Evolutionary conservation across 2,329 filamentous ascomycete species (phyloP).

Genomic region (Fusarium sp.): DNA sequence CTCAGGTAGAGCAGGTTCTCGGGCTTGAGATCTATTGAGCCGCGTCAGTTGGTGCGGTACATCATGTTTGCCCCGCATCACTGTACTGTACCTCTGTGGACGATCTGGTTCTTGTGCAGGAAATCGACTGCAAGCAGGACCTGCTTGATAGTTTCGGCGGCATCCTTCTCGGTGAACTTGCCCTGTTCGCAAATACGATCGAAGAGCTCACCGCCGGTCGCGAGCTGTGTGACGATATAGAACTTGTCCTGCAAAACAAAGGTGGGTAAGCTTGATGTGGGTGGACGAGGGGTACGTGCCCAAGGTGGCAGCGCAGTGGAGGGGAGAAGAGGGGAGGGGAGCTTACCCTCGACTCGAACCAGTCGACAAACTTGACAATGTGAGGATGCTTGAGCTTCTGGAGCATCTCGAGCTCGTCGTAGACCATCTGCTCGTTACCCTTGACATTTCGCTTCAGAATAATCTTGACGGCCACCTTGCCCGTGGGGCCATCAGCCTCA

Average conservation of each 20-base stretch:
- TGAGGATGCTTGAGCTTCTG: conserved; percentile 92
- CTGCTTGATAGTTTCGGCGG: conserved; percentile 93
- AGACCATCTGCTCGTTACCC: conserved; percentile 98
- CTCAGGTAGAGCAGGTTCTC: conserved; percentile 97
- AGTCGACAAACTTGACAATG: conserved; percentile 97
- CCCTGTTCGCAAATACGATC: conserved; percentile 98
- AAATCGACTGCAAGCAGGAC: conserved; percentile 94
- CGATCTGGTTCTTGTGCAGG: conserved; percentile 92
- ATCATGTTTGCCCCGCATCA: background rate
- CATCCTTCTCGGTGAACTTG: conserved; percentile 98
- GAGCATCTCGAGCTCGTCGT: conserved; percentile 95
- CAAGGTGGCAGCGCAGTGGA: conserved; percentile 1
- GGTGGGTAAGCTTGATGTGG: conserved; percentile 21
- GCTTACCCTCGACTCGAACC: conserved; percentile 96
- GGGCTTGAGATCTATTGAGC: conserved; percentile 85
- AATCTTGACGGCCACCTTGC: conserved; percentile 96
- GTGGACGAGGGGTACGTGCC: conserved; percentile 4
- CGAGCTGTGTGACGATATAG: conserved; percentile 97
- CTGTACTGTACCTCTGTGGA: conserved; percentile 81
- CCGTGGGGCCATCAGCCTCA: conserved; percentile 86
- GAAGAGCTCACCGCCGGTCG: conserved; percentile 95
- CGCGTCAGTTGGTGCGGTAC: conserved; percentile 8
- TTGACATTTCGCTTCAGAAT: conserved; percentile 99
- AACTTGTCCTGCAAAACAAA: conserved; percentile 84
- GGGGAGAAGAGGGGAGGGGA: background rate